Conservation (phyloP, 306 rosid genomes). For the Ochetophila trinervis region DNA sequence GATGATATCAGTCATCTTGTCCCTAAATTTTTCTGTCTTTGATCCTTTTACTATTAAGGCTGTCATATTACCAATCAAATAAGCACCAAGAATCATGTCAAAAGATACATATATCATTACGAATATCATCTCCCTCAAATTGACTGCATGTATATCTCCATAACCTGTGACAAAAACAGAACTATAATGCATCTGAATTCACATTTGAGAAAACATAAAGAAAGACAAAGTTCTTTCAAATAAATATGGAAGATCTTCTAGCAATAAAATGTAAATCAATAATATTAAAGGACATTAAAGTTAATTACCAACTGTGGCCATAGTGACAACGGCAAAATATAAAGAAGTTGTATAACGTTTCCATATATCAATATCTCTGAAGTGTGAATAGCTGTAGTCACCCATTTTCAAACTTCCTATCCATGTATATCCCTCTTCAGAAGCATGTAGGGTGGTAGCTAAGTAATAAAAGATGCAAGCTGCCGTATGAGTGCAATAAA, state of each 20-base stretch:
- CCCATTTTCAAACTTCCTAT: constrained; percentile 90
- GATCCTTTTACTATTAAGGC: constrained; percentile 99
- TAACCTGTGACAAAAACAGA: constrained; percentile 59
- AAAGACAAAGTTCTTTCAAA: not conserved
- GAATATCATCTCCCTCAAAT: constrained; percentile 96
- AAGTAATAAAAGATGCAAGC: constrained; percentile 96
- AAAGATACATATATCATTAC: constrained; percentile 83
- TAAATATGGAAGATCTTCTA: too few species aligned
- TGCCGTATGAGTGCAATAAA: constrained; percentile 95
- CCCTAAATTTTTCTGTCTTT: constrained; percentile 88
- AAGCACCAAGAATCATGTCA: constrained; percentile 98
- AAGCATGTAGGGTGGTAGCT: constrained; percentile 85
- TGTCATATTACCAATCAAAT: constrained; percentile 98
- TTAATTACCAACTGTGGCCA: constrained; percentile 92
- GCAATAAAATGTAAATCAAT: not conserved
- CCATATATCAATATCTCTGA: constrained; percentile 90
- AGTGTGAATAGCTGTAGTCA: constrained; percentile 63
- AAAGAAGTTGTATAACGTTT: constrained; percentile 82
- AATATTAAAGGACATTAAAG: not conserved
- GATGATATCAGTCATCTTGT: constrained; percentile 83
- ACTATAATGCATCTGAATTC: constrained; percentile 16
- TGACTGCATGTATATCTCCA: constrained; percentile 97
- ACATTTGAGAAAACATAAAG: constrained; percentile 5
- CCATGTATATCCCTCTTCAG: constrained; percentile 93
- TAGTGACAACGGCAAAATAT: constrained; percentile 90